These are phyloP conservation scores for Talaromyces sp. DNA, from an alignment of 2,329 filamentous ascomycete species.

Conservation along the genomic window DNA sequence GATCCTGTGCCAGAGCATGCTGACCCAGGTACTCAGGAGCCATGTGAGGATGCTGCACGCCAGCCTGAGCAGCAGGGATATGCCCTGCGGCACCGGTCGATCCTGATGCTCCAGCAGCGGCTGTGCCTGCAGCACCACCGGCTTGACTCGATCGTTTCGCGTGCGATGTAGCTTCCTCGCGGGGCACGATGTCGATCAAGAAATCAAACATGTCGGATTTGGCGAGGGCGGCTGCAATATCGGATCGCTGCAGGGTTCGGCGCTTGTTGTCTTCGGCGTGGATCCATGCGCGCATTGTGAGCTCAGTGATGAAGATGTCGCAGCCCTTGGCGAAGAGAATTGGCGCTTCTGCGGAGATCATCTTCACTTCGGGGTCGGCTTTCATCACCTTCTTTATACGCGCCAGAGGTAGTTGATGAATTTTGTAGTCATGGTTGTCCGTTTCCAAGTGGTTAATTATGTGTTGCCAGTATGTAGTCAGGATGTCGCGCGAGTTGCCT, in stretches of 20 bases:
- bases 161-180: slow-evolving; percentile 84
- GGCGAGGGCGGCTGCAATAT: slow-evolving; percentile 90
- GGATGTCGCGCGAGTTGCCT: slow-evolving; percentile 90
- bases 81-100: slow-evolving; percentile 32
- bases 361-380: slow-evolving; percentile 97
- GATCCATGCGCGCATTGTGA: slow-evolving; percentile 99
- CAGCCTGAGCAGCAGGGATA: slow-evolving; percentile 44
- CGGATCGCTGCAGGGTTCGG: slow-evolving; percentile 87
- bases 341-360: slow-evolving; percentile 97
- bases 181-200: slow-evolving; percentile 95
- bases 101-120: slow-evolving; percentile 37
- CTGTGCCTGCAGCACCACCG: slow-evolving; percentile 49
- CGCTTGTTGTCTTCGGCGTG: slow-evolving; percentile 99
- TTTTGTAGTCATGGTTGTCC: slow-evolving; percentile 96
- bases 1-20: slow-evolving; percentile 63
- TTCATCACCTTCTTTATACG: slow-evolving; percentile 99
- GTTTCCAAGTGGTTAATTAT: slow-evolving; percentile 93
- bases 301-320: slow-evolving; percentile 97
- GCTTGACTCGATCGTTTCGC: slow-evolving; percentile 66
- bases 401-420: slow-evolving; percentile 93
- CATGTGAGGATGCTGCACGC: slow-evolving; percentile 54
- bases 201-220: slow-evolving; percentile 99
- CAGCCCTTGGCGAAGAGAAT: slow-evolving; percentile 98
- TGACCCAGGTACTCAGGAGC: slow-evolving; percentile 54
- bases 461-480: slow-evolving; percentile 99